Evolutionary conservation across 495 filamentous ascomycete species (phyloP), one percentile per base, ranked within the genome.

Genomic region (Penicillium daleae): DNA sequence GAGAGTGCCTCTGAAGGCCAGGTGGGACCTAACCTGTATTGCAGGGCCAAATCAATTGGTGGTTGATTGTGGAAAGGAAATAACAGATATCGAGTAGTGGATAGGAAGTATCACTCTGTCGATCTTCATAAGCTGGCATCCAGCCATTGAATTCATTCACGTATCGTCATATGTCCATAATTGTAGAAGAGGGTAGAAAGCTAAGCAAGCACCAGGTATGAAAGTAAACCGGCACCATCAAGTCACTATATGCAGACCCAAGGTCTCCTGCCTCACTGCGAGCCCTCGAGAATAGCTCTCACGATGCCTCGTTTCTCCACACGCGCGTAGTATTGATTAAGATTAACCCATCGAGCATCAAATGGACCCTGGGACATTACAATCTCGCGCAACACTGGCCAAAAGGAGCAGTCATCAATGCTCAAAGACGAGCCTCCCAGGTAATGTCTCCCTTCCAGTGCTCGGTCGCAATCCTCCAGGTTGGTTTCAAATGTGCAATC

Each of bases 381-480:
- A 10, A 91, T 82, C 31, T 87, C 82, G 53, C 87, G 72, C 42
- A 94, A 73, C 10, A 91, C 80, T 0, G 91, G 90, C 88, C 88
- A 92, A 10, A 91, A 76, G 0, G 86, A 85, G 66, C 85, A 92
- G 70, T 94, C 91, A 10, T 86, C 89, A 17, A 91, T 78, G 2
- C 82, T 81, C 17, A 89, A 80, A 2, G 63, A 62, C 0, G 72
- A 59, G 0, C 87, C 89, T 17, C 84, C 83, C 6, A 90, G 83
- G 63, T 87, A 91, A 31, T 76, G 70, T 52, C 72, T 74, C 22
- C 79, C 78, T 4, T 70, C 63, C 3, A 85, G 72, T 55, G 74
- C 72, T 12, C 55, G 57, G 50, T 89, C 85, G 83, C 86, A 90
- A 1, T 71, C 55, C 0, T 70, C 61, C 15, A 88, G 39, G 6